Evolutionary conservation across 495 filamentous ascomycete genomes (phyloP), one percentile per base, ranked within the genome.

Genomic region (Cryomyces minteri): DNA sequence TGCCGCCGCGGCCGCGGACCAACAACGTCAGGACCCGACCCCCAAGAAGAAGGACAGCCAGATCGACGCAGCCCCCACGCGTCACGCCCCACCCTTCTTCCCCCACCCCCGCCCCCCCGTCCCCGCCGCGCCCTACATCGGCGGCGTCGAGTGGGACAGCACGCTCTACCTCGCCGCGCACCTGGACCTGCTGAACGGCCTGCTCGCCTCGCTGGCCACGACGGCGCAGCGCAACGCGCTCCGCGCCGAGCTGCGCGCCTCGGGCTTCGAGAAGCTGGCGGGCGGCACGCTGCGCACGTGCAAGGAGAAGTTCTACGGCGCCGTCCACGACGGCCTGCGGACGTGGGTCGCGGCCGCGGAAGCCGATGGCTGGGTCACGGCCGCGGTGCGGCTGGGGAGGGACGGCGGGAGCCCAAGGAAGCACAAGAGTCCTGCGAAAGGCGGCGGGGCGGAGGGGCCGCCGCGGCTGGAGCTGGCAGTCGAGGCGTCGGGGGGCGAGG

Each of bases 61-160:
- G 6, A 55, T 53, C 38, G 41, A 51, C 42, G 53, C 61, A 11
- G 88, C 86, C 65, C 70, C 73, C 55, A 25, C 18, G 18, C 18
- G 18, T 25, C 18, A 25, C 18, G 18, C 18, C 18, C 62, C 72
- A 42, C 70, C 72, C 8, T 78, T 94, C 60, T 98, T 95, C 61
- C 90, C 90, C 0, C 67, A 71, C n/a, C 80, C 85, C 48, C 78
- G 84, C 2, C 83, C 88, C 5, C 90, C 88, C 0, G 84, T 95
- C 5, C 86, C 90, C 9, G 88, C 92, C 18, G 88, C 88, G 12
- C 92, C 90, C 6, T 95, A 96, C 59, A 86, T 98, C 40, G 92
- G 90, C 37, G 90, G 92, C 41, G 90, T 98, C 9, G 90, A 98
- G 64, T 98, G 92, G 92, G 90, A 98, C 59, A 88, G 90, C 7